Evolutionary conservation across 2,329 filamentous ascomycete species (phyloP).

Genomic region (Aspergillus hiratsukae): DNA sequence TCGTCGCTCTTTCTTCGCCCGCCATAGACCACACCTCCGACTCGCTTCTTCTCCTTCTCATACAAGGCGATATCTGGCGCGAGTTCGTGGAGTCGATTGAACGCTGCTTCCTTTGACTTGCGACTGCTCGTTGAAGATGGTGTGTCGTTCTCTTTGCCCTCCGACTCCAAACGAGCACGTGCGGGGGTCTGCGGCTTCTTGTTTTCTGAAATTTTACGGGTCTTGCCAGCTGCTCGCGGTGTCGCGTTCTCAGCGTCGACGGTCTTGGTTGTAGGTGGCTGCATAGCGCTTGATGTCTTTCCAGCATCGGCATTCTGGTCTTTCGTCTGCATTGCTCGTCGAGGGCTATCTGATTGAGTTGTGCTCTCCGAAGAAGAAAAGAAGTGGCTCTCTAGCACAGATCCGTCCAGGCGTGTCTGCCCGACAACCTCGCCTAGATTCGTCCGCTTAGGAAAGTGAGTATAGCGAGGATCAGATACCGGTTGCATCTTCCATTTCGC

Average conservation of each 20-base stretch:
- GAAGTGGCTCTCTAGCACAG: conserved; percentile 66
- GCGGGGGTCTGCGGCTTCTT: conserved; percentile 50
- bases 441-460: conserved; percentile 79
- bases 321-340: conserved; percentile 32
- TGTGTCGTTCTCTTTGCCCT: conserved; percentile 78
- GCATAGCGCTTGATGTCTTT: conserved; percentile 16
- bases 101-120: conserved; percentile 81
- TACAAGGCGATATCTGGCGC: conserved; percentile 84
- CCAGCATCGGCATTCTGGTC: conserved; percentile 28
- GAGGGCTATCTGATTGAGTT: conserved; percentile 12
- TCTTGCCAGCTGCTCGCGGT: conserved; percentile 24
- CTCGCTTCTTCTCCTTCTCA: conserved; percentile 87
- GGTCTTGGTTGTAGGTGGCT: conserved; percentile 18
- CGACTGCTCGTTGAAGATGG: conserved; percentile 72
- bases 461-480: conserved; percentile 70
- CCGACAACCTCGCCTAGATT: conserved; percentile 92
- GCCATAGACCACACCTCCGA: conserved; percentile 60
- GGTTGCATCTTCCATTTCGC: conserved; percentile 76
- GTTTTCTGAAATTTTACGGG: conserved; percentile 24
- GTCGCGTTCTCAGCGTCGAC: conserved; percentile 20
- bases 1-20: conserved; percentile 46
- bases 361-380: conserved; percentile 38
- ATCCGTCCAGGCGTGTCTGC: conserved; percentile 75
- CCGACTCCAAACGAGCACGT: conserved; percentile 47
- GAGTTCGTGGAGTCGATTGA: conserved; percentile 69